Evolutionary conservation across 2,329 filamentous ascomycete genomes (phyloP), one percentile per base, ranked within the genome.

Genomic region (Didymella exigua): DNA sequence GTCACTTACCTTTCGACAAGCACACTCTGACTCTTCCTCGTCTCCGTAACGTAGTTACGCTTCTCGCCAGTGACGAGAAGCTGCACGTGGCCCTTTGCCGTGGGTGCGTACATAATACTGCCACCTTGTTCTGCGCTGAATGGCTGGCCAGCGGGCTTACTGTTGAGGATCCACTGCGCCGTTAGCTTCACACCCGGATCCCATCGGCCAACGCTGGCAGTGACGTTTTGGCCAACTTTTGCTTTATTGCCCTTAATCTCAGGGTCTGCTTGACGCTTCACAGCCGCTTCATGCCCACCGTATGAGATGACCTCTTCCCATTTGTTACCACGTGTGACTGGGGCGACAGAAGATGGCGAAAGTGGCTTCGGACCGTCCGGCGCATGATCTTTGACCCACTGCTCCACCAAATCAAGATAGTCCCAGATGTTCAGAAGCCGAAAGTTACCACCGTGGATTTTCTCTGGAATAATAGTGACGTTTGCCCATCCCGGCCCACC

Each of bases 401-500:
- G 29, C 5, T 67, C 54, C 8, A 75, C 50, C 13, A 76, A 54
- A 40, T 75, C 71, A 1, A 76, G 64, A 37, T 73, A 76, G 13
- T 69, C 53, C 72, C 71, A 76, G 7, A 62, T 65, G 13, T 69
- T 59, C 9, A 63, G 54, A 4, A 40, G 37, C n/a, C 75, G 64
- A 36, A 76, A 76, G 33, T 67, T 65, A 0, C 73, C 73, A 10
- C 73, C 73, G 41, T 76, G 75, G 5, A 56, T 53, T 21, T 69
- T 58, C 6, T 62, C 65, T 4, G 64, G 67, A 10, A 75, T 33
- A 16, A 71, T 66, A 0, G 75, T 76, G 42, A 76, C 49, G 44
- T 76, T 76, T 1, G 73, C 73, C 75, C 75, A 76, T 0, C 65
- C 68, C 0, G 57, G 9, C 8, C 73, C 75, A 8, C 72, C 73